Evolutionary conservation across 2,329 filamentous ascomycete species (phyloP).

Genomic region (Alternaria sp.): DNA sequence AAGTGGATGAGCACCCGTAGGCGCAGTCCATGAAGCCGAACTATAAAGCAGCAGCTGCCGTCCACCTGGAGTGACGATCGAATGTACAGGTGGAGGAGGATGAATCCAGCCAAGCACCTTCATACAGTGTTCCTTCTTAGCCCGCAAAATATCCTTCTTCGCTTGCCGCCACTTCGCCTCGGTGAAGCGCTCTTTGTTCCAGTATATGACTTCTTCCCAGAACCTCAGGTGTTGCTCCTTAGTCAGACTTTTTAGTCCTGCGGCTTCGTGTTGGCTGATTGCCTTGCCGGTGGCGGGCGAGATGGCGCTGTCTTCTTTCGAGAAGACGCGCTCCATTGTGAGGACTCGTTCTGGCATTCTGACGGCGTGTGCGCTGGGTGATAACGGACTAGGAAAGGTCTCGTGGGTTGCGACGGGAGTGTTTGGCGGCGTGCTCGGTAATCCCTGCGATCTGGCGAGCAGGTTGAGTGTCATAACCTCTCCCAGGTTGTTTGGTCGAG

Average conservation of each 20-base stretch:
- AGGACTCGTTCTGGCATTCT: neutral
- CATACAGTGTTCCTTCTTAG: slow-evolving; percentile 11
- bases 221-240: slow-evolving; percentile 11
- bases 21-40: slow-evolving; percentile 7
- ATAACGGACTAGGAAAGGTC: too few relatives aligned
- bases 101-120: neutral
- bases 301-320: neutral
- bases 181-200: slow-evolving; percentile 19
- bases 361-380: too few relatives aligned
- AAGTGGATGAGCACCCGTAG: slow-evolving; percentile 2
- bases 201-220: slow-evolving; percentile 12
- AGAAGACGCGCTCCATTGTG: neutral
- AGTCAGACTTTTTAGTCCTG: slow-evolving; percentile 19
- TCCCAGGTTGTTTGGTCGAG: neutral
- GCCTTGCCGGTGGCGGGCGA: neutral
- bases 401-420: neutral
- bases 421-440: neutral
- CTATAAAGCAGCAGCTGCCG: neutral
- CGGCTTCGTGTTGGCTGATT: slow-evolving; percentile 19
- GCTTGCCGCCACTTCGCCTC: slow-evolving; percentile 13
- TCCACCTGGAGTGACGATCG: neutral
- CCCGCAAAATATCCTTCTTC: neutral
- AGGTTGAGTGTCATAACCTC: neutral
- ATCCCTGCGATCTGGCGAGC: neutral
- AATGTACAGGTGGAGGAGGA: neutral